Evolutionary conservation across 768 basidiomycete species (phyloP).

Genomic region (Macrolepiota dolichaula): DNA sequence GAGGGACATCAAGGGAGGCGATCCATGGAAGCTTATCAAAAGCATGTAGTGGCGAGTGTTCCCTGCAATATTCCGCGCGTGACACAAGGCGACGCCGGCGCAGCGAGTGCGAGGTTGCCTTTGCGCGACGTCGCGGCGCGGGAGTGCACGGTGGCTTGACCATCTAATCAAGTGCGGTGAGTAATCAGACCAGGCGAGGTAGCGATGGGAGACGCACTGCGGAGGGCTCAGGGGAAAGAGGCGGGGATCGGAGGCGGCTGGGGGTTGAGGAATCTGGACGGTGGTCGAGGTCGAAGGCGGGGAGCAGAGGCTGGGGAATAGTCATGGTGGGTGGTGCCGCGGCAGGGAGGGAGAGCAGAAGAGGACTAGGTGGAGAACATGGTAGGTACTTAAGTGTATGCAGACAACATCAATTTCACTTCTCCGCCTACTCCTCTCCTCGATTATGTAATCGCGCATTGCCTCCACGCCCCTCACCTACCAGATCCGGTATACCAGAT

Average conservation of each 20-base stretch:
- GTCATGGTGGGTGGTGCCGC: conserved; percentile 9
- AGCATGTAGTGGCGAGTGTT: conserved; percentile 29
- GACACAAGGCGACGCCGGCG: conserved; percentile 28
- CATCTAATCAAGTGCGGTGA: conserved; percentile 9
- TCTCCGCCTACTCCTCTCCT: conserved; percentile 7
- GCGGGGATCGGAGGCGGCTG: conserved; percentile 25
- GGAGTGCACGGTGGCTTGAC: conserved; percentile 21
- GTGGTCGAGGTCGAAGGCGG: conserved; percentile 12
- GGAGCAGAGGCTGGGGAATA: conserved; percentile 20
- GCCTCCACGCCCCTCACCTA: conserved; percentile 1
- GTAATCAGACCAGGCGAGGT: conserved; percentile 10
- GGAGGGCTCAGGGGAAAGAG: conserved; percentile 22
- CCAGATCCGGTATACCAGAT: neutral
- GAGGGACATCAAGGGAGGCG: conserved; percentile 47
- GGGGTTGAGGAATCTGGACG: conserved; percentile 9
- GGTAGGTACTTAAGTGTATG: conserved; percentile 16
- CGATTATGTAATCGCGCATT: conserved; percentile 2
- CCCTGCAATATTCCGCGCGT: conserved; percentile 20
- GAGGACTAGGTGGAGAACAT: conserved; percentile 36
- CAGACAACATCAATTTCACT: neutral
- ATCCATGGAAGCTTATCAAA: conserved; percentile 74
- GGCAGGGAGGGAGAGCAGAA: conserved; percentile 12
- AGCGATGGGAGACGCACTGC: conserved; percentile 11
- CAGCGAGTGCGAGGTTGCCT: conserved; percentile 21
- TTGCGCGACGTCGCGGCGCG: conserved; percentile 36